Conservation (phyloP, 768 basidiomycete genomes). For the Boletus sp. region DNA sequence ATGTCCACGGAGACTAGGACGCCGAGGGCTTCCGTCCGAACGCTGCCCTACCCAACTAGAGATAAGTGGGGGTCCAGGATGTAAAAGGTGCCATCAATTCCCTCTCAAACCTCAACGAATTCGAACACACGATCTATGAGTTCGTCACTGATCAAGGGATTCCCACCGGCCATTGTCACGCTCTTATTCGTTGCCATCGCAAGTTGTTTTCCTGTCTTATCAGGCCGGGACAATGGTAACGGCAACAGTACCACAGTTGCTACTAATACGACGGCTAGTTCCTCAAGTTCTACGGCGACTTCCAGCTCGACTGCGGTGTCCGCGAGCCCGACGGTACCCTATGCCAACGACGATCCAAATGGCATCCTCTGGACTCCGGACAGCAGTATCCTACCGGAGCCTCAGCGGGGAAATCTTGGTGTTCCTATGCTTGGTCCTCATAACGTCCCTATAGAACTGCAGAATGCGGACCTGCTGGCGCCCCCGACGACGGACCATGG, state of each 20-base stretch:
- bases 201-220: background rate
- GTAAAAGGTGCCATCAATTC: background rate
- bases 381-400: constrained; percentile 30
- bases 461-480: constrained; percentile 55
- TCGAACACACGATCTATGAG: background rate
- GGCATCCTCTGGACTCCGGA: constrained; percentile 35
- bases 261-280: background rate
- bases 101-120: background rate
- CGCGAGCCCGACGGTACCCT: constrained; percentile 39
- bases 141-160: background rate
- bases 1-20: background rate
- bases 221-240: background rate
- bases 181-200: constrained; percentile 6
- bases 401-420: constrained; percentile 43
- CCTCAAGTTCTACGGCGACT: too few species aligned
- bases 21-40: background rate
- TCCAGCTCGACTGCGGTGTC: constrained; percentile 25
- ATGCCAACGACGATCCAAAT: constrained; percentile 42
- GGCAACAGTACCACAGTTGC: background rate
- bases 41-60: background rate
- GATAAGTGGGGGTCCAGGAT: background rate
- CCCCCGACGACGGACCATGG: constrained; percentile 62
- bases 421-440: constrained; percentile 51
- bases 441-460: constrained; percentile 49
- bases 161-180: background rate